Evolutionary conservation across 371 early-diverging fungal genomes (phyloP).

Genomic region (Phascolomyces articulosus): DNA sequence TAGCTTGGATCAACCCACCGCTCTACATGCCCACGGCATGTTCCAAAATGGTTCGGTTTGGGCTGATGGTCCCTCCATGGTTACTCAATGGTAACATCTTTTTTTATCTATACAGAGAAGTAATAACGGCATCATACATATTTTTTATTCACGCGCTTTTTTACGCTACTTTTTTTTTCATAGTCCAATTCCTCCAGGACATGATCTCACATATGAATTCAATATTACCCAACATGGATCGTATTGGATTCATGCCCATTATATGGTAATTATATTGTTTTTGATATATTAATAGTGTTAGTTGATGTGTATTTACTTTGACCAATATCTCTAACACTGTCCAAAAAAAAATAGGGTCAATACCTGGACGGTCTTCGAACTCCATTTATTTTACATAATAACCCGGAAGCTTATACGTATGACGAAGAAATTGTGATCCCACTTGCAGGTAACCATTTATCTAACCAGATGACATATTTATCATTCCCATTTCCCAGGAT

Average conservation of each 20-base stretch:
- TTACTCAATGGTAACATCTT: constrained; percentile 65
- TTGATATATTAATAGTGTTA: too few species aligned
- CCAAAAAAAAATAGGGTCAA: constrained; percentile 48
- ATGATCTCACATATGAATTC: constrained; percentile 67
- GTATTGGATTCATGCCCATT: constrained; percentile 81
- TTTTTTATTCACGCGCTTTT: too few species aligned
- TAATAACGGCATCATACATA: too few species aligned
- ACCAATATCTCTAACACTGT: neutral
- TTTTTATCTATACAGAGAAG: too few species aligned
- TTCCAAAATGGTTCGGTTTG: constrained; percentile 62
- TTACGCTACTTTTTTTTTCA: too few species aligned
- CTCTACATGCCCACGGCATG: constrained; percentile 74
- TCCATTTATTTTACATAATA: constrained; percentile 72
- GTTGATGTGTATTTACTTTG: too few species aligned
- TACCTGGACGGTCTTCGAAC: constrained; percentile 84
- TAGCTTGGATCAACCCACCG: constrained; percentile 60
- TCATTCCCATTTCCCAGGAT: too few species aligned
- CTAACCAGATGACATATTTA: neutral
- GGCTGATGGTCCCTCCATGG: constrained; percentile 66
- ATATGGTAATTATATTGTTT: constrained; percentile 25
- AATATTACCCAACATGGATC: constrained; percentile 70
- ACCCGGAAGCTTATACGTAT: constrained; percentile 64
- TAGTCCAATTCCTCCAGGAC: constrained; percentile 36
- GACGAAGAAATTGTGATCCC: constrained; percentile 71
- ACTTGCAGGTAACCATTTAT: constrained; percentile 54